Percentiles rank a stretch among this genome's conserved stretches.
phyloP scores from a whole-genome alignment of 2,329 filamentous ascomycete species.

The Xylariomycetidae sp. region DNA sequence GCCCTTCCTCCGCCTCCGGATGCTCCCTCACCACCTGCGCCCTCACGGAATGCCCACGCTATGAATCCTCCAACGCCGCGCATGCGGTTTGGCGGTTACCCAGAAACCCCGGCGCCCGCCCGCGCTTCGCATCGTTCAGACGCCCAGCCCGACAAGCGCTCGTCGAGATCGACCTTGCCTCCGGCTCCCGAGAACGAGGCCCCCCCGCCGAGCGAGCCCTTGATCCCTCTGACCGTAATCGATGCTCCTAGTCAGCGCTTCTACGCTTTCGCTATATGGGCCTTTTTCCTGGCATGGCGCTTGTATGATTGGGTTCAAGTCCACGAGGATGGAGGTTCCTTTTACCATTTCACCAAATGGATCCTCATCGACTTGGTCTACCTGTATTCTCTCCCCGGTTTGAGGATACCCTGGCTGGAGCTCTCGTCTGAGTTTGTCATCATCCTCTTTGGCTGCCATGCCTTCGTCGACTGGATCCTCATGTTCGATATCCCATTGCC shows the following conservation, averaged over 20 bases:
- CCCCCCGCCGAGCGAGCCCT: conserved; percentile 41
- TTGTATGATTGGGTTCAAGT: conserved; percentile 79
- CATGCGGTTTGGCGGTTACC: conserved; percentile 75
- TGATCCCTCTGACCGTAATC: conserved; percentile 75
- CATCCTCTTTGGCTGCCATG: conserved; percentile 64
- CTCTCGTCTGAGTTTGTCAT: conserved; percentile 72
- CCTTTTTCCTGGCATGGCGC: conserved; percentile 71
- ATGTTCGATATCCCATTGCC: conserved; percentile 16
- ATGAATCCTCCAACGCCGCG: conserved; percentile 75
- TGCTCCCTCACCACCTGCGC: conserved; percentile 22
- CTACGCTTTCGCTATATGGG: conserved; percentile 77
- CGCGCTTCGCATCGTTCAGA: too few relatives aligned
- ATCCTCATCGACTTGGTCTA: conserved; percentile 78
- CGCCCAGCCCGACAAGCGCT: conserved; percentile 1
- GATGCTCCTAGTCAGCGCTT: conserved; percentile 89
- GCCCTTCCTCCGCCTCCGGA: too few relatives aligned
- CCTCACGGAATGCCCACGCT: conserved; percentile 54
- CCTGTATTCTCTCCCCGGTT: conserved; percentile 76
- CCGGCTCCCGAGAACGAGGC: conserved; percentile 38
- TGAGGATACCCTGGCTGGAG: conserved; percentile 95
- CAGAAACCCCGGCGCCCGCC: conserved; percentile 60
- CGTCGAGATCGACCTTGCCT: conserved; percentile 31
- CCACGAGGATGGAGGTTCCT: conserved; percentile 77
- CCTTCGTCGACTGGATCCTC: conserved; percentile 70
- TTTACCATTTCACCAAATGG: conserved; percentile 93